These are phyloP conservation scores for Mycena vulgaris DNA, from an alignment of 768 basidiomycete species.

Conservation along the genomic window DNA sequence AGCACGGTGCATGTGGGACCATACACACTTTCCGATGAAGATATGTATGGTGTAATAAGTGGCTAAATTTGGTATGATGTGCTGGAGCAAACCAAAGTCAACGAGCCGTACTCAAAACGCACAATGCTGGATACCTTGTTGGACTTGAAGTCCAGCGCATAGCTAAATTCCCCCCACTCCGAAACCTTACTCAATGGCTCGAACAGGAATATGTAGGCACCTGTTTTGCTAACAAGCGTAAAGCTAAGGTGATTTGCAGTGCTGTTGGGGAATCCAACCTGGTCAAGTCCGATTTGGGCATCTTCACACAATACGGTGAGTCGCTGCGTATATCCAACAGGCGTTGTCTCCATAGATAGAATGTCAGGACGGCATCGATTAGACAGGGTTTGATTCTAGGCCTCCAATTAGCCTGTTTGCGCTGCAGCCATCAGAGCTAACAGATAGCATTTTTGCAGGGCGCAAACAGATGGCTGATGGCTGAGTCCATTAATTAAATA, in stretches of 20 bases:
- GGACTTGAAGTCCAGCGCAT: constrained; percentile 12
- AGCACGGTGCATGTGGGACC: not conserved
- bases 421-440: no score
- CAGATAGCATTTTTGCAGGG: no score
- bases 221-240: constrained; percentile 2
- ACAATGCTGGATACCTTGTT: not conserved
- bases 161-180: not conserved
- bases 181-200: not conserved
- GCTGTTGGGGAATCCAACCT: not conserved
- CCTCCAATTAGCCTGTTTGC: no score
- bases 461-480: no score
- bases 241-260: constrained; percentile 9
- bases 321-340: not conserved
- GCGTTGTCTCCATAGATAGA: not conserved
- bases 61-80: constrained; percentile 6
- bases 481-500: no score
- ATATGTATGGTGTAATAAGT: constrained; percentile 7
- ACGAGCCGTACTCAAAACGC: not conserved
- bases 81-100: constrained; percentile 11
- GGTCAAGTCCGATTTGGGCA: not conserved
- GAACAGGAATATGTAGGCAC: constrained; percentile 9
- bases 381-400: not conserved
- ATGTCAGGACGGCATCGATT: constrained; percentile 4
- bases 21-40: constrained; percentile 2
- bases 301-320: constrained; percentile 10